Evolutionary conservation across 2,329 filamentous ascomycete genomes (phyloP), one percentile per base, ranked within the genome.

Genomic region (Teratosphaeria epicoccoides): DNA sequence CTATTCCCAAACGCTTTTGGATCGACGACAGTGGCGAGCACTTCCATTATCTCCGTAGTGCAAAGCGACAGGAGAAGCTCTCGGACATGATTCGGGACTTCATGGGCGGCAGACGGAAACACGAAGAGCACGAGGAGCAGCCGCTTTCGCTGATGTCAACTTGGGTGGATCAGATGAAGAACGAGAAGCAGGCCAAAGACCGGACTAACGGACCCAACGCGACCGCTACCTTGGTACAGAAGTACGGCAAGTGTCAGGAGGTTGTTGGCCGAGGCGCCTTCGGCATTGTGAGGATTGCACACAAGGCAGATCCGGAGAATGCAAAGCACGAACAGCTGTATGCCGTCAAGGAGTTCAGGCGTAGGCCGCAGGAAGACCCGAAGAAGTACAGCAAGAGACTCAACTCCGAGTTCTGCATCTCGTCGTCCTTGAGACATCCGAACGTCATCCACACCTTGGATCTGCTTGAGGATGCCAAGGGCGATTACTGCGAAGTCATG

Each of bases 401-500:
- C 49, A 97, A 93, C 1, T 90, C 91, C 47, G 93, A 98, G 66
- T 98, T 98, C 69, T 97, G 93, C 72, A 97, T 98, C 61, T 97
- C 93, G 1, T 97, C 91, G 0, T 95, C 90, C 9, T 81, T 98
- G 55, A 87, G 90, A 57, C 93, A 98, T 67, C 91, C 93, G 12
- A 98, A 98, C 66, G 88, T 98, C 63, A 98, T 98, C 61, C 93
- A 96, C 70, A 98, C 93, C 0, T 80, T 98, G 49, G 93, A 98
- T 66, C 79, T 98, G 10, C 79, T 98, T 40, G 88, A 96, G 70
- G 93, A 98, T 65, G 83, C 91, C 62, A 97, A 97, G 72, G 93
- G 93, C 54, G 89, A 95, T 66, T 97, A 93, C 70, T 98, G 93
- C 70, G 93, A 98, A 69, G 93, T 98, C 49, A 98, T 98, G 93